phyloP scores from a whole-genome alignment of 2,329 filamentous ascomycete genomes.

The Ilyonectria mors-panacis region DNA sequence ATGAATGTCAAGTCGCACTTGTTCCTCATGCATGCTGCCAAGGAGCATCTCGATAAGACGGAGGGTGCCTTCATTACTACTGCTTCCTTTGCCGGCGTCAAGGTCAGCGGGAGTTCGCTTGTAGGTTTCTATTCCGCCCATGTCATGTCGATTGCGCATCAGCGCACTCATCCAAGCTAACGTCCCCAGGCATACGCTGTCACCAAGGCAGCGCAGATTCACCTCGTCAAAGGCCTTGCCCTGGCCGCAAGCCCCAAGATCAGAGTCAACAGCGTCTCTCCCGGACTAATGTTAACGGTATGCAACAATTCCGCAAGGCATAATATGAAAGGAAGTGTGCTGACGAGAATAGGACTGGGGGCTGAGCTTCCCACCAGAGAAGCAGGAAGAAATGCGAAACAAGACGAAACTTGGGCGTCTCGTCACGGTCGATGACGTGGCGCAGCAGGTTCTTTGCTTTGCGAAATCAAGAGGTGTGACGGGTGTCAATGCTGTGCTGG shows the following conservation, averaged over 20 bases:
- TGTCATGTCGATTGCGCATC: no score
- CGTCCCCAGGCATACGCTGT: slow-evolving; percentile 76
- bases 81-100: slow-evolving; percentile 75
- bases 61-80: slow-evolving; percentile 76
- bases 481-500: slow-evolving; percentile 67
- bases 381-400: slow-evolving; percentile 67
- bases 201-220: slow-evolving; percentile 81
- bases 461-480: slow-evolving; percentile 65
- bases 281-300: slow-evolving; percentile 67
- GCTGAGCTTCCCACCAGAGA: slow-evolving; percentile 69
- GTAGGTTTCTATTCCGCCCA: slow-evolving; percentile 49
- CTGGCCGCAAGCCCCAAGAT: slow-evolving; percentile 68
- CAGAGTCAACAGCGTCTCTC: slow-evolving; percentile 72
- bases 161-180: not conserved
- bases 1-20: slow-evolving; percentile 76
- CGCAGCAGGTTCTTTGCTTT: slow-evolving; percentile 66
- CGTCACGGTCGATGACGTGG: slow-evolving; percentile 67
- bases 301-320: not conserved
- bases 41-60: slow-evolving; percentile 66
- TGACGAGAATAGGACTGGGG: slow-evolving; percentile 70
- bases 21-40: slow-evolving; percentile 71
- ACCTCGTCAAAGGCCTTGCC: slow-evolving; percentile 70
- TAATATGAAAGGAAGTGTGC: not conserved
- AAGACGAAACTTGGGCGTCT: slow-evolving; percentile 72
- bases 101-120: slow-evolving; percentile 73